These are phyloP conservation scores for Cornus kousa DNA, from an alignment of 148 eudicot species.

Conservation along the genomic window DNA sequence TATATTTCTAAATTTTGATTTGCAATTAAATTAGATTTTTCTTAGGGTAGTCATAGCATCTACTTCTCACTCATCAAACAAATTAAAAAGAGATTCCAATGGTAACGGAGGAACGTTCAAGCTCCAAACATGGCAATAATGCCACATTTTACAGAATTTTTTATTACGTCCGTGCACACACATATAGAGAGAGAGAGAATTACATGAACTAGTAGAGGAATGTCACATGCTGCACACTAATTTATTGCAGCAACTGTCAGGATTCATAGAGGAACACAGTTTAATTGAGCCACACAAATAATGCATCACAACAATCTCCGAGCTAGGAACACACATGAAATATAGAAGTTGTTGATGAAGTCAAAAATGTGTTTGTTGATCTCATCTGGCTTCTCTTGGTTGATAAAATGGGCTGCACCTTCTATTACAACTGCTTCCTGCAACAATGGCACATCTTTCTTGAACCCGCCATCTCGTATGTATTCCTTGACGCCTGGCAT, in stretches of 20 bases:
- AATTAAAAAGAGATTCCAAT: no score
- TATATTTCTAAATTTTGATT: no score
- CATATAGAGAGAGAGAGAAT: no score
- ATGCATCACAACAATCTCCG: background rate
- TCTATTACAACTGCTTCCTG: conserved; percentile 19
- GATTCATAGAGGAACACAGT: background rate
- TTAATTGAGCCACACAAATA: background rate
- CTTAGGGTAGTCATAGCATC: background rate
- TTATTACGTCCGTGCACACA: background rate
- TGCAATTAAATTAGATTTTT: no score
- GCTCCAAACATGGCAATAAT: no score
- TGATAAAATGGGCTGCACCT: conserved; percentile 16
- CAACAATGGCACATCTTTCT: conserved; percentile 17
- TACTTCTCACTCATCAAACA: no score
- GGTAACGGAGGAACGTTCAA: no score
- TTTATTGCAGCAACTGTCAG: no score
- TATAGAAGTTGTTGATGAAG: conserved; percentile 7
- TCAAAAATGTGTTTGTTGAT: conserved; percentile 20
- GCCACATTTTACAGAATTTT: no score
- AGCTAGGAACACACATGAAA: background rate
- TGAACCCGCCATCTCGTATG: conserved; percentile 13
- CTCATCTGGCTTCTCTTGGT: conserved; percentile 20
- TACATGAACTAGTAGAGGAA: background rate
- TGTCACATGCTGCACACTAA: background rate
- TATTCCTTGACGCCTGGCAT: conserved; percentile 15